A percentile compares a stretch with the other conserved stretches of the same genome.
Conservation (phyloP, 164 flowering plant species). For the Vitis cinerea region DNA sequence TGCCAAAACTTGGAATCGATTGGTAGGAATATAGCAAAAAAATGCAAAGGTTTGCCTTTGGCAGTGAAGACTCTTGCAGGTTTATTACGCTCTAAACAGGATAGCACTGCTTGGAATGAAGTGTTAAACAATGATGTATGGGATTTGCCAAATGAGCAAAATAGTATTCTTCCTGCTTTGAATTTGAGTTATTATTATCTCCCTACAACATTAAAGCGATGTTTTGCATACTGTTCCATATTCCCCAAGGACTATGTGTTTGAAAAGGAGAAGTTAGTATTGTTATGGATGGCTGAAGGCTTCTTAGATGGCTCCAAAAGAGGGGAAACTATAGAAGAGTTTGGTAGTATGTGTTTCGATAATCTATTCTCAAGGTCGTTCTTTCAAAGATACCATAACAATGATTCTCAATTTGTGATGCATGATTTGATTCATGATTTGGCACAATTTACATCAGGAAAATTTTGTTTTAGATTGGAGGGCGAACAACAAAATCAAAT, state of each 20-base stretch:
- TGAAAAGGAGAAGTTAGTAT: background rate
- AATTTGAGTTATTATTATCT: background rate
- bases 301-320: background rate
- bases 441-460: background rate
- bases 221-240: constrained; percentile 8
- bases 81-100: no score
- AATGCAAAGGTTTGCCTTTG: no score
- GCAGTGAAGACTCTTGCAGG: no score
- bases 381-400: background rate
- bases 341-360: background rate
- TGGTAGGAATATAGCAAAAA: no score
- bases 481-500: background rate
- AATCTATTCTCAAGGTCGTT: background rate
- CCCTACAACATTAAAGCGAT: background rate
- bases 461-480: no score
- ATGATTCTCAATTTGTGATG: background rate
- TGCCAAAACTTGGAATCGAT: no score
- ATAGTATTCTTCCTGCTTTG: background rate
- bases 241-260: constrained; percentile 9
- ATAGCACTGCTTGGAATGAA: no score
- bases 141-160: background rate
- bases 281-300: constrained; percentile 10
- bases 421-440: constrained; percentile 7
- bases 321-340: background rate
- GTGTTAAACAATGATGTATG: background rate